These are phyloP conservation scores for Elsinoe ampelina DNA, from an alignment of 2,329 filamentous ascomycete species.

Conservation along the genomic window DNA sequence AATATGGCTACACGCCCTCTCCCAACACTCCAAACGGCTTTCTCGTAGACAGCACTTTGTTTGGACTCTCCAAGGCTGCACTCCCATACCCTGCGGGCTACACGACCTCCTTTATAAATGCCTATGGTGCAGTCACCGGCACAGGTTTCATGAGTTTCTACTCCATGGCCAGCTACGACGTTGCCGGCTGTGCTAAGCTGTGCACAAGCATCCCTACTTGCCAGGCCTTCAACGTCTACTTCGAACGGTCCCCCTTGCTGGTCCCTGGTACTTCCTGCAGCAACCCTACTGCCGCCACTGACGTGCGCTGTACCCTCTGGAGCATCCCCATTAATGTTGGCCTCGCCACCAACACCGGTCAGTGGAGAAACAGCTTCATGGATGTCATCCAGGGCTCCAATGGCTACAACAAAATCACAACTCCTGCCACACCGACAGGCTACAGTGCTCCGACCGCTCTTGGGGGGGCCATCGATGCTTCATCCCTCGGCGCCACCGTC, in stretches of 20 bases:
- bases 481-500: neutral
- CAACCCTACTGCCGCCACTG: slow-evolving; percentile 10
- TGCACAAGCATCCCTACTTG: slow-evolving; percentile 16
- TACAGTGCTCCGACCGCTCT: slow-evolving; percentile 13
- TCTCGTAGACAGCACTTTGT: slow-evolving; percentile 13
- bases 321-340: slow-evolving; percentile 1
- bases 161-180: slow-evolving; percentile 14
- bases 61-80: slow-evolving; percentile 5
- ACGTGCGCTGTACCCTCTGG: slow-evolving; percentile 13
- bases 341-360: slow-evolving; percentile 22
- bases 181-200: slow-evolving; percentile 14
- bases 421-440: neutral
- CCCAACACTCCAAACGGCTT: slow-evolving; percentile 15
- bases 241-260: slow-evolving; percentile 16
- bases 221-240: slow-evolving; percentile 19
- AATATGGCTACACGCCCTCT: slow-evolving; percentile 10
- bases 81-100: slow-evolving; percentile 14
- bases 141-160: slow-evolving; percentile 15
- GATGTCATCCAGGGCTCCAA: slow-evolving; percentile 22
- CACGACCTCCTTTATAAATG: slow-evolving; percentile 13
- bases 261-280: slow-evolving; percentile 16
- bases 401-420: slow-evolving; percentile 16
- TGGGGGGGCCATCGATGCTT: slow-evolving; percentile 9
- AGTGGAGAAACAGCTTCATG: slow-evolving; percentile 22
- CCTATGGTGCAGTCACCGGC: slow-evolving; percentile 12